Percentiles rank a stretch among this genome's conserved stretches.
Evolutionary conservation across 2,329 filamentous ascomycete genomes (phyloP).

Genomic region (Ascochyta rabiei): DNA sequence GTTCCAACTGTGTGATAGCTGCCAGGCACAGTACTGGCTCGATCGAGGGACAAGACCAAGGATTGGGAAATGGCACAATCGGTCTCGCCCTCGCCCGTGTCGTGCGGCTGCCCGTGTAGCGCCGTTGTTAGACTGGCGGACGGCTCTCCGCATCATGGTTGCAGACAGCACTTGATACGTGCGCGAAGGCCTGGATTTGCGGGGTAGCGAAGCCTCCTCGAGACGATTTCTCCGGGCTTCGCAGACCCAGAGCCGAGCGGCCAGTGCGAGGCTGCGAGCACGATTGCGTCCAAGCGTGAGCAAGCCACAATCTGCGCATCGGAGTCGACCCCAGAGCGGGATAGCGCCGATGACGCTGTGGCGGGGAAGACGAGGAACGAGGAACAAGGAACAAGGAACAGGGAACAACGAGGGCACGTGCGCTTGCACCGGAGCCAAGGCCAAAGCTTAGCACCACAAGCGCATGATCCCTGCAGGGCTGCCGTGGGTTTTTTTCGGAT

Average conservation of each 20-base stretch:
- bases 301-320: constrained; percentile 3
- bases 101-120: background rate
- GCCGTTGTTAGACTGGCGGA: background rate
- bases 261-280: background rate
- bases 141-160: background rate
- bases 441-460: constrained; percentile 13
- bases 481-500: constrained; percentile 3
- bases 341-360: background rate
- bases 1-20: too few species aligned
- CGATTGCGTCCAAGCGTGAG: constrained; percentile 1
- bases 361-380: background rate
- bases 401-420: background rate
- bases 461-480: constrained; percentile 11
- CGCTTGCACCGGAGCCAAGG: background rate
- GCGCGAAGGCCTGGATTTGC: constrained; percentile 5
- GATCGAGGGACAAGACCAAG: background rate
- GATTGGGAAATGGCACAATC: background rate
- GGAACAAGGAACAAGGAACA: too few species aligned
- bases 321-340: background rate
- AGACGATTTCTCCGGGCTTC: constrained; percentile 4
- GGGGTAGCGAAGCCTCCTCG: background rate
- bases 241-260: background rate
- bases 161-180: background rate
- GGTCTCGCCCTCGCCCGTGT: background rate
- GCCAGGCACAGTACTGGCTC: too few species aligned